phyloP scores from a whole-genome alignment of 352 stramenopile species.

The Phytophthora hybrid region DNA sequence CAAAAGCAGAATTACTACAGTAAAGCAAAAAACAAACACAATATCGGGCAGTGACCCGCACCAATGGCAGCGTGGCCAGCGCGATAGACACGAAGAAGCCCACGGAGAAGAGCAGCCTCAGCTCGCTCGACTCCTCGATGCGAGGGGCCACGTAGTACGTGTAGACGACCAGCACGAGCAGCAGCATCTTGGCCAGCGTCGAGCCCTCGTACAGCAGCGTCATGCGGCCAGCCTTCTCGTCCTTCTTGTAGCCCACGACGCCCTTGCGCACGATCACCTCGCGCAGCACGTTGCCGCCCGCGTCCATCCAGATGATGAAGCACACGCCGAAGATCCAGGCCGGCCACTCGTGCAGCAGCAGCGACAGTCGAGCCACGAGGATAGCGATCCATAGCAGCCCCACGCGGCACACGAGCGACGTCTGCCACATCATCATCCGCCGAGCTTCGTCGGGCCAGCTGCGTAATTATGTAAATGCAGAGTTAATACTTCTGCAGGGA shows the following conservation, averaged over 20 bases:
- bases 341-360: constrained; percentile 73
- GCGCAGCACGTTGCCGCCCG: constrained; percentile 64
- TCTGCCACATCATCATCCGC: constrained; percentile 81
- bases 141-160: constrained; percentile 70
- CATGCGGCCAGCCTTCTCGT: constrained; percentile 64
- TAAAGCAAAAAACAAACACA: neutral
- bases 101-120: constrained; percentile 64
- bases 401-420: constrained; percentile 64
- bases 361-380: constrained; percentile 61
- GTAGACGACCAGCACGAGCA: constrained; percentile 80
- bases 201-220: constrained; percentile 76
- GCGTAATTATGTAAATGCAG: neutral
- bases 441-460: constrained; percentile 75
- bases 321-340: constrained; percentile 74
- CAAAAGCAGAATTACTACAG: neutral
- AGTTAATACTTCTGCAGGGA: neutral
- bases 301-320: constrained; percentile 84
- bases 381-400: constrained; percentile 79
- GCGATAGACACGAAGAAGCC: constrained; percentile 80
- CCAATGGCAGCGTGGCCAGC: constrained; percentile 62
- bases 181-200: constrained; percentile 71
- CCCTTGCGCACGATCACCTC: constrained; percentile 76
- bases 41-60: constrained; percentile 28
- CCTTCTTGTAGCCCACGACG: constrained; percentile 65
- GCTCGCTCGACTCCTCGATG: constrained; percentile 60